Evolutionary conservation across 2,329 filamentous ascomycete genomes (phyloP), one percentile per base, ranked within the genome.

Genomic region (Verticillium albo-atrum): DNA sequence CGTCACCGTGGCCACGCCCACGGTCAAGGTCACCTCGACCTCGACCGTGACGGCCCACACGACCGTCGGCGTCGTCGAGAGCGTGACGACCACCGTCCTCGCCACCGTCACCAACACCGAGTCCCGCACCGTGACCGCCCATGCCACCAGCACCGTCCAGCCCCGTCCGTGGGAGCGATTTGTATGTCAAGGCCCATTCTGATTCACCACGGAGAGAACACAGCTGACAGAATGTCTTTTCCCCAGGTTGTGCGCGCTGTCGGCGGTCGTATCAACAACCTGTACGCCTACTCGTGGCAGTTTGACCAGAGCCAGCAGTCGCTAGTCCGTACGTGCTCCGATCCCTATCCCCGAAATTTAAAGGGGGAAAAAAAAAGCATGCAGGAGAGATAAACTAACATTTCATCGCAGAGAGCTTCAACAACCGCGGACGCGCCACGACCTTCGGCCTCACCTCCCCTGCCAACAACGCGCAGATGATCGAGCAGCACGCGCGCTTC

Each of bases 1-100:
- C 17, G 61, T 50, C 35, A 66, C 64, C 5, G 60, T 59, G 15
- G 20, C 37, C 6, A 55, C 60, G 12, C 71, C 75, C 27, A 77
- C 75, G 55, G 67, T 70, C 54, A 77, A 73, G n/a, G 66, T 68
- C 42, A 77, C 75, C 15, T 71, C 76, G 54, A 78, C 75, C 54
- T 47, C 57, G 5, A 35, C 58, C 20, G 56, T 57, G 50, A 60
- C 57, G 7, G 42, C 37, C 32, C 56, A 54, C 5, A 58, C 52
- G 23, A 54, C 42, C 10, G 27, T 58, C 26, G 54, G 58, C 58
- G 25, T 51, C 14, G 59, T 60, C 9, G 58, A 56, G 26, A 57
- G 34, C 15, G 59, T 54, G 14, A 54, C 54, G 28, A 42, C 58
- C 14, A 56, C 58, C n/a, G 26, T 52, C 9, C 25, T 58, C 6